These are phyloP conservation scores for Rosa persica DNA, from an alignment of 306 rosid genomes.

Conservation along the genomic window DNA sequence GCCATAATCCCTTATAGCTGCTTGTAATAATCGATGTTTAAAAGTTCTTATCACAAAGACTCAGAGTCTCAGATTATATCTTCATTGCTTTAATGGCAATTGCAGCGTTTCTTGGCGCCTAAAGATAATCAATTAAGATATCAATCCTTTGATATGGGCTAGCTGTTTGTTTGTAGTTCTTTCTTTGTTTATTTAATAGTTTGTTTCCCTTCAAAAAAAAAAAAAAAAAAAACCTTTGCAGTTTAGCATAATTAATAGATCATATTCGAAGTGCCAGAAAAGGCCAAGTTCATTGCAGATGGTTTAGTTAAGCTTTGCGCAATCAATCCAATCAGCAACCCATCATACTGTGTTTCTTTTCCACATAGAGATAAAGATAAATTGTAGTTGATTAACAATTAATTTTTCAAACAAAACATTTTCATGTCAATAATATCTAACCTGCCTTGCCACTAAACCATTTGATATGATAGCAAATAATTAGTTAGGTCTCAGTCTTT, in stretches of 20 bases:
- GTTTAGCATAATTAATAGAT: background rate
- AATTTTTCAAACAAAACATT: background rate
- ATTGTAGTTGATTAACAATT: background rate
- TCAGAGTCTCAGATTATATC: background rate
- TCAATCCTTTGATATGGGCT: background rate
- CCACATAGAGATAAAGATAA: background rate
- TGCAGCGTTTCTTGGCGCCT: background rate
- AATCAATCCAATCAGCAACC: background rate
- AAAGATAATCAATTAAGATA: background rate
- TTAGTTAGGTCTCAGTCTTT: conserved; percentile 1
- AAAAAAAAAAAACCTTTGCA: no score
- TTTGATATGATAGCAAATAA: conserved; percentile 15
- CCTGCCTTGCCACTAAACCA: conserved; percentile 2
- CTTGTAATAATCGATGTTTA: background rate
- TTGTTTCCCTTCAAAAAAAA: no score
- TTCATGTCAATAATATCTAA: background rate
- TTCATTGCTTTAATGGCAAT: background rate
- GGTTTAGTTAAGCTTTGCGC: background rate
- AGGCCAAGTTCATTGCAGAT: background rate
- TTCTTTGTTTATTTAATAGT: no score
- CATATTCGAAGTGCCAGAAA: background rate
- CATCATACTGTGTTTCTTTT: background rate
- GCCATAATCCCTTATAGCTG: background rate
- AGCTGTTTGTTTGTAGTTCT: no score
- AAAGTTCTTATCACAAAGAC: background rate